Percentiles rank a stretch among this genome's conserved stretches.
phyloP scores from a whole-genome alignment of 306 rosid species.

The Trifolium fragiferum region DNA sequence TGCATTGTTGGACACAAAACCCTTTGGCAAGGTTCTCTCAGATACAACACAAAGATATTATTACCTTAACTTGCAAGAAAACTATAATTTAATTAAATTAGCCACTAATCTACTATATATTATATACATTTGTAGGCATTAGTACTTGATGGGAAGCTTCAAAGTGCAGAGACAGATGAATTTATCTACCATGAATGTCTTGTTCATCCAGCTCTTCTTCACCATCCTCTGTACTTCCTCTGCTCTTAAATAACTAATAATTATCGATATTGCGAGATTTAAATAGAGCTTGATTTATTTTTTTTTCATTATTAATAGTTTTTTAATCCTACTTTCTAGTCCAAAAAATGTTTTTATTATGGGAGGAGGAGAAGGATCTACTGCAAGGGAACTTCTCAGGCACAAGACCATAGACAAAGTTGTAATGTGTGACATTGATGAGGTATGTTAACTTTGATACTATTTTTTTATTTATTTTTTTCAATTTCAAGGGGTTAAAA shows the following conservation, averaged over 20 bases:
- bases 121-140: constrained; percentile 61
- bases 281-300: not conserved
- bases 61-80: not conserved
- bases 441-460: not conserved
- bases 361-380: constrained; percentile 99
- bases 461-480: not conserved
- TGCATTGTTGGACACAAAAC: constrained; percentile 94
- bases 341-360: constrained; percentile 82
- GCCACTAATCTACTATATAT: not conserved
- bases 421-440: constrained; percentile 96
- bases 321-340: constrained; percentile 43
- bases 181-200: constrained; percentile 97
- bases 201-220: constrained; percentile 91
- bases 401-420: constrained; percentile 84
- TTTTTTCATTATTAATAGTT: not conserved
- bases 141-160: constrained; percentile 97
- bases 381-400: constrained; percentile 93
- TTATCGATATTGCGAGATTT: constrained; percentile 1
- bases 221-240: constrained; percentile 71
- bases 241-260: not conserved
- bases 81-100: not conserved
- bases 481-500: not conserved
- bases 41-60: not conserved
- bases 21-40: constrained; percentile 81
- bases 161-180: constrained; percentile 97